phyloP scores from a whole-genome alignment of 208 protist species.

The Crithidia acanthocephali region DNA sequence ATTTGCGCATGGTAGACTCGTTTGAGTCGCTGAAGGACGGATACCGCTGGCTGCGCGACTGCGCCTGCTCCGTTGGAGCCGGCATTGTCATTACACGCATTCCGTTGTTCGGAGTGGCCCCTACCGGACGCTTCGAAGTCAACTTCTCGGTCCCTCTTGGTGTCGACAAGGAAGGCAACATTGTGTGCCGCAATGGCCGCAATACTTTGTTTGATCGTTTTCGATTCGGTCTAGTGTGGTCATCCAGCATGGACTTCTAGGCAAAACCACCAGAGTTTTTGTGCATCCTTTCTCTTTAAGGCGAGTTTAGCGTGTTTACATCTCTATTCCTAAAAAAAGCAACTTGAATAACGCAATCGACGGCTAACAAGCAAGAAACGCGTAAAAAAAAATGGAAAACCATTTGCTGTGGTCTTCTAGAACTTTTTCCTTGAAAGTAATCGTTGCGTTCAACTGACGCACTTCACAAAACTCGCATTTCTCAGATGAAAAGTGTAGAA shows the following conservation, averaged over 20 bases:
- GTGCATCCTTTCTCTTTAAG: neutral
- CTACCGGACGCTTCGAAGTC: slow-evolving; percentile 83
- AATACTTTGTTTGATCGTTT: slow-evolving; percentile 70
- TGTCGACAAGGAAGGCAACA: slow-evolving; percentile 54
- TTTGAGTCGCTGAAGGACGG: slow-evolving; percentile 48
- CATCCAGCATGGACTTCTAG: slow-evolving; percentile 74
- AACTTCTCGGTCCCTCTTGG: slow-evolving; percentile 79
- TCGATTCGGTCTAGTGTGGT: slow-evolving; percentile 86
- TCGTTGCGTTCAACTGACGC: too few relatives aligned
- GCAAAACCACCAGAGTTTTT: neutral
- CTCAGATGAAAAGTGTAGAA: too few relatives aligned
- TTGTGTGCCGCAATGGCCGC: slow-evolving; percentile 57
- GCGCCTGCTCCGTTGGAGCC: slow-evolving; percentile 73
- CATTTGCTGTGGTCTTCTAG: too few relatives aligned
- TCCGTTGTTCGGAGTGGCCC: slow-evolving; percentile 75
- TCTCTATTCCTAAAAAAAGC: neutral
- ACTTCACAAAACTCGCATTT: too few relatives aligned
- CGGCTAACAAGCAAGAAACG: too few relatives aligned
- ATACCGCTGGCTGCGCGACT: slow-evolving; percentile 58
- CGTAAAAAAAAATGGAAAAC: too few relatives aligned
- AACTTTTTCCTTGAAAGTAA: too few relatives aligned
- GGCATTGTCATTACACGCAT: slow-evolving; percentile 85
- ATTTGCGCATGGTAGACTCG: slow-evolving; percentile 66
- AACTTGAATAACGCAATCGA: too few relatives aligned
- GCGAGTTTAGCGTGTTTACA: neutral